Evolutionary conservation across 371 early-diverging fungal species (phyloP), one percentile per base, ranked within the genome.

Genomic region (Mucor piriformis): DNA sequence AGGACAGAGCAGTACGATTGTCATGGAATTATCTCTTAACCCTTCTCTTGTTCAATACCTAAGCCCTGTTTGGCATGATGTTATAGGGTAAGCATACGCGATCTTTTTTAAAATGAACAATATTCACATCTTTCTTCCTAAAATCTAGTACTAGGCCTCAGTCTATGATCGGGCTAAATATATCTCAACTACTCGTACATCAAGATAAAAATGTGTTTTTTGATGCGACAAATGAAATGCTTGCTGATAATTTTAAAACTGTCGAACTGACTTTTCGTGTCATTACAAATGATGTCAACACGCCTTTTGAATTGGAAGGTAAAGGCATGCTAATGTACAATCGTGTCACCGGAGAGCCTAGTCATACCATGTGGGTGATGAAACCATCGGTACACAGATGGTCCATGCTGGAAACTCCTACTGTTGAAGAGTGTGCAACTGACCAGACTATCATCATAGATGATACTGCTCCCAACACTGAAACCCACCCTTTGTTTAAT

Each of bases 281-380:
- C 3, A 75, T 62, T 3, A 63, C 63, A 34, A 43, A 49, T 23
- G 32, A 72, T 12, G 55, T 65, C 8, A 77, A 84, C 4, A 66
- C 68, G 25, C 78, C 84, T 11, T 80, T 86, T 12, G 82, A 86
- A 38, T 89, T 96, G 79, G 91, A 94, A 60, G 95, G 90, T 23
- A 92, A 94, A 61, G 96, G 95, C 0, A 94, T 96, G 93, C 68
- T 93, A n/a, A 89, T 91, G 69, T 89, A 90, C 55, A 88, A 91
- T 57, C 81, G 88, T 15, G 73, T 79, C 2, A 84, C 87, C 6
- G 81, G 77, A 16, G 79, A 83, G 24, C 88, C 92, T 0, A 82
- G 88, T 44, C 91, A 91, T 64, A 89, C 92, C 0, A 85, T 96
- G 75, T 95, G 94, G 95, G 91, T 94, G 1, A 81, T 88, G 15